Evolutionary conservation across 2,329 filamentous ascomycete genomes (phyloP).

Genomic region (Cladosporium cucumerinum): DNA sequence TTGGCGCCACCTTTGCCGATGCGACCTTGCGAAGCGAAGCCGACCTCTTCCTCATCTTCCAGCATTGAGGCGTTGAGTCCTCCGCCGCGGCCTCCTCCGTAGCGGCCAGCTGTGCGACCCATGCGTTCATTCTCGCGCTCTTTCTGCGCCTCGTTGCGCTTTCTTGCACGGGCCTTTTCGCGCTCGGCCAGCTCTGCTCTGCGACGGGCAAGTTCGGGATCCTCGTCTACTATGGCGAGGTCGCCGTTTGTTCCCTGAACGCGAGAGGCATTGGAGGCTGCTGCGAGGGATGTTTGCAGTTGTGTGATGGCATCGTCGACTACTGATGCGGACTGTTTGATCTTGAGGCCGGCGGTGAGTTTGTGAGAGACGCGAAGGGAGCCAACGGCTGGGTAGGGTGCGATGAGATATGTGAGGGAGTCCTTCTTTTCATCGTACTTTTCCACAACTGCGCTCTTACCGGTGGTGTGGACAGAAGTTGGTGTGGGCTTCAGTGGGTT

Average conservation of each 20-base stretch:
- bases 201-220: conserved; percentile 72
- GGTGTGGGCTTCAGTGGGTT: conserved; percentile 51
- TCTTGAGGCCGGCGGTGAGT: conserved; percentile 67
- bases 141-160: conserved; percentile 61
- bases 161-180: conserved; percentile 59
- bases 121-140: conserved; percentile 60
- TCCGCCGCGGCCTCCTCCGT: conserved; percentile 48
- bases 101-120: conserved; percentile 48
- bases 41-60: conserved; percentile 56
- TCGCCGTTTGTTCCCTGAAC: conserved; percentile 50
- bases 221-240: conserved; percentile 67
- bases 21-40: conserved; percentile 29
- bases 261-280: conserved; percentile 56
- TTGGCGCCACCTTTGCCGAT: conserved; percentile 28
- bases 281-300: conserved; percentile 65
- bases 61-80: conserved; percentile 67
- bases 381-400: conserved; percentile 65
- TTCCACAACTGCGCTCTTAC: conserved; percentile 39
- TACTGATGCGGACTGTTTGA: conserved; percentile 64
- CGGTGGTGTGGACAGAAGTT: conserved; percentile 32
- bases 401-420: conserved; percentile 71
- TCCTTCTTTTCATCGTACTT: conserved; percentile 66
- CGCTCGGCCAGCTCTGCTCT: conserved; percentile 72
- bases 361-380: conserved; percentile 72
- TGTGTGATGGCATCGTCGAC: conserved; percentile 69